Conservation (phyloP, 169 alveolate species). For the Amoebophrya sp. region DNA sequence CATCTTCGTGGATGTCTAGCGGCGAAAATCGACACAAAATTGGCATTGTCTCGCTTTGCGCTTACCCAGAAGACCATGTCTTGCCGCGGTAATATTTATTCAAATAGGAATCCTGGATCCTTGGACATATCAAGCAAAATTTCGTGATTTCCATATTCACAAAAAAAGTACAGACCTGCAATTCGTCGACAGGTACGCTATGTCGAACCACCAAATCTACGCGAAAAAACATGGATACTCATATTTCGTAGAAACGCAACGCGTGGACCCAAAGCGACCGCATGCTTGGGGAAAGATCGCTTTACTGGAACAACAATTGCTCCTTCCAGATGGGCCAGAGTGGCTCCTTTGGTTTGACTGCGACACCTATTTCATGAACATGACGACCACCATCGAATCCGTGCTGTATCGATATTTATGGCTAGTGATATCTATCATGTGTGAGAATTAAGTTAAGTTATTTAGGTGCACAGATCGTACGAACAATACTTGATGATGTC, state of each 20-base stretch:
- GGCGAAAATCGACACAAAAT: not conserved
- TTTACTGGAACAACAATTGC: not conserved
- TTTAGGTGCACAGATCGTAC: too few relatives aligned
- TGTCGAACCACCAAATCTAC: slow-evolving; percentile 17
- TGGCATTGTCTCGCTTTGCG: slow-evolving; percentile 19
- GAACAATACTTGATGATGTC: too few relatives aligned
- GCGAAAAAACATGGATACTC: slow-evolving; percentile 16
- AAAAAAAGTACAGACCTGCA: too few relatives aligned
- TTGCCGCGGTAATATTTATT: not conserved
- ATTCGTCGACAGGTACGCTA: not conserved
- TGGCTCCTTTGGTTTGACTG: slow-evolving; percentile 33
- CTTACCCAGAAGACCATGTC: slow-evolving; percentile 28
- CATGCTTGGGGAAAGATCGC: slow-evolving; percentile 34
- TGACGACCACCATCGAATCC: not conserved
- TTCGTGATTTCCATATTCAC: too few relatives aligned
- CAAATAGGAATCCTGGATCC: not conserved
- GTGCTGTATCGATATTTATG: not conserved
- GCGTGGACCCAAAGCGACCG: slow-evolving; percentile 23
- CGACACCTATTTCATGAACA: slow-evolving; percentile 32
- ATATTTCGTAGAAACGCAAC: not conserved
- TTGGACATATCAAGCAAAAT: too few relatives aligned
- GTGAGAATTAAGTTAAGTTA: too few relatives aligned
- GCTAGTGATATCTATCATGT: too few relatives aligned
- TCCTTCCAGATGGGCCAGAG: slow-evolving; percentile 2
- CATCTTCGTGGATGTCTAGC: not conserved